Evolutionary conservation across 192 early-diverging fungal species (phyloP).

Genomic region (Umbelopsis isabellina): DNA sequence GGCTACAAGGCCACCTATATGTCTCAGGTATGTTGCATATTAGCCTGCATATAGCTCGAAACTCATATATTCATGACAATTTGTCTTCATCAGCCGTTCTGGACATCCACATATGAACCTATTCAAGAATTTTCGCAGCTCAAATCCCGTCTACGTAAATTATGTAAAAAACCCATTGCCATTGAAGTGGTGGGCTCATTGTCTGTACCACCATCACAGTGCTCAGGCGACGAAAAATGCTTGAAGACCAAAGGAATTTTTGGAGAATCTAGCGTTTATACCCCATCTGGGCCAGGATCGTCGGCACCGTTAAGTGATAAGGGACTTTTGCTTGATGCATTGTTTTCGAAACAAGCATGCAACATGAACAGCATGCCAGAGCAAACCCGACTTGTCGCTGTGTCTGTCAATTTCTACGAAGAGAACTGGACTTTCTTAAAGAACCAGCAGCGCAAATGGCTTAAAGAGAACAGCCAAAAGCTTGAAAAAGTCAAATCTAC

Average conservation of each 20-base stretch:
- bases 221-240: background rate
- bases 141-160: background rate
- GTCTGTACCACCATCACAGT: background rate
- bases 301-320: background rate
- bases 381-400: background rate
- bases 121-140: background rate
- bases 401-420: background rate
- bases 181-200: background rate
- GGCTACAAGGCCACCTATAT: constrained; percentile 19
- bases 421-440: background rate
- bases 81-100: background rate
- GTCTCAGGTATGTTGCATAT: constrained; percentile 1
- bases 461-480: background rate
- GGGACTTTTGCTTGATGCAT: background rate
- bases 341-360: background rate
- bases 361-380: background rate
- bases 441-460: background rate
- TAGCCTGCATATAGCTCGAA: background rate
- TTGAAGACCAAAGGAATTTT: too few relatives aligned
- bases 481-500: background rate
- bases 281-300: too few relatives aligned
- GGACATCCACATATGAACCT: background rate
- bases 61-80: background rate
- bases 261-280: background rate
- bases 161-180: background rate